Percentiles rank a stretch among this genome's conserved stretches.
These are phyloP conservation scores for Pulveroboletus frians DNA, from an alignment of 768 basidiomycete species.

Conservation along the genomic window DNA sequence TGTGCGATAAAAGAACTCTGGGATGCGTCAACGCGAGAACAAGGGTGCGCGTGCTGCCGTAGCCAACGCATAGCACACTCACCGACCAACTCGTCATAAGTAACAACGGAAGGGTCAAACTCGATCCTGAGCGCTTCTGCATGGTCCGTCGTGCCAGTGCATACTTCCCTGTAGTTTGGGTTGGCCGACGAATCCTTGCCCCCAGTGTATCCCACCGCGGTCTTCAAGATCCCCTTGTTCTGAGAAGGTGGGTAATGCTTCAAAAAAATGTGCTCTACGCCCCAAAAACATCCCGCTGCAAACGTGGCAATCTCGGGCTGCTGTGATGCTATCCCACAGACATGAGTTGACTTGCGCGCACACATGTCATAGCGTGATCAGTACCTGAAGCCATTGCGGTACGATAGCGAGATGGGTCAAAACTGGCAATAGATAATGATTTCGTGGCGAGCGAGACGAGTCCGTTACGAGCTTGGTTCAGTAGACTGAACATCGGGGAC, in stretches of 20 bases:
- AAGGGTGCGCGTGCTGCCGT: background rate
- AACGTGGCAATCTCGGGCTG: conserved; percentile 43
- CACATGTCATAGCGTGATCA: background rate
- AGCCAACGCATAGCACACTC: conserved; percentile 27
- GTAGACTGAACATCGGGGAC: conserved; percentile 21
- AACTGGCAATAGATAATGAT: conserved; percentile 12
- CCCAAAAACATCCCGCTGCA: conserved; percentile 74
- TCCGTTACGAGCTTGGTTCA: conserved; percentile 20
- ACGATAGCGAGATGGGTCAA: conserved; percentile 38
- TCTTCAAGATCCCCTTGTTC: conserved; percentile 71
- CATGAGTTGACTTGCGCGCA: background rate
- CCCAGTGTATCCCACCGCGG: conserved; percentile 76
- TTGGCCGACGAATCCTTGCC: conserved; percentile 49
- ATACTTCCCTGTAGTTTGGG: conserved; percentile 73
- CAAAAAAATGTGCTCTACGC: conserved; percentile 78
- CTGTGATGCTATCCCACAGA: conserved; percentile 39
- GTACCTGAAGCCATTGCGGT: conserved; percentile 36
- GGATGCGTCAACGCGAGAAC: background rate
- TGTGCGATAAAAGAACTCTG: conserved; percentile 92
- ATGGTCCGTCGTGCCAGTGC: conserved; percentile 75
- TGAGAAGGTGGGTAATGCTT: conserved; percentile 69
- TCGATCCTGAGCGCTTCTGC: conserved; percentile 86
- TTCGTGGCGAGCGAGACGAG: conserved; percentile 21
- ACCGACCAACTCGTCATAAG: conserved; percentile 85
- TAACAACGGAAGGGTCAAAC: conserved; percentile 74